These are phyloP conservation scores for Aphanoascus verrucosus DNA, from an alignment of 2,329 filamentous ascomycete genomes.

Conservation along the genomic window DNA sequence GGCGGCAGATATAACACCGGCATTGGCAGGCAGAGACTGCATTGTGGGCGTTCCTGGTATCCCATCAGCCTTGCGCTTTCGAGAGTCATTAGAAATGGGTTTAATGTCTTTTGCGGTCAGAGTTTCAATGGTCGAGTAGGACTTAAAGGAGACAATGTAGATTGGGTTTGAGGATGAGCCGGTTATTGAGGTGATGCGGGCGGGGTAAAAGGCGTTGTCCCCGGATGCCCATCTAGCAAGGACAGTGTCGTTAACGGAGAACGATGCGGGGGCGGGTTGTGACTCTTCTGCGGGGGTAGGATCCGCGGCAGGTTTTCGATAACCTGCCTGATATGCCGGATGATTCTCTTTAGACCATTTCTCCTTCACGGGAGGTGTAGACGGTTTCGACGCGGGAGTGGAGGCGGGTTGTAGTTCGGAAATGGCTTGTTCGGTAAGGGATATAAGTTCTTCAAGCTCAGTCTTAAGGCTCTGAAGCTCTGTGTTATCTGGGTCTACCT, in stretches of 20 bases:
- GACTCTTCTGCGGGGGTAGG: conserved; percentile 41
- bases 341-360: conserved; percentile 77
- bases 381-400: conserved; percentile 37
- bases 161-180: conserved; percentile 84
- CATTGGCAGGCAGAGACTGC: conserved; percentile 32
- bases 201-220: conserved; percentile 83
- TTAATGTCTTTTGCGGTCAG: conserved; percentile 73
- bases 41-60: conserved; percentile 43
- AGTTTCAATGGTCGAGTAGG: conserved; percentile 70
- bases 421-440: conserved; percentile 66
- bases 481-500: conserved; percentile 67
- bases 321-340: conserved; percentile 58
- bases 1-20: conserved; percentile 54
- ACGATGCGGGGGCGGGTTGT: conserved; percentile 45
- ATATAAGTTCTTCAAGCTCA: conserved; percentile 74
- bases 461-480: conserved; percentile 66
- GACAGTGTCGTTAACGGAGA: conserved; percentile 80
- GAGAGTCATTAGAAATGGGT: conserved; percentile 59
- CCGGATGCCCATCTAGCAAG: conserved; percentile 84
- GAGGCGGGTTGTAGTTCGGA: conserved; percentile 61
- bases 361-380: conserved; percentile 48
- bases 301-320: conserved; percentile 37
- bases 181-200: conserved; percentile 85
- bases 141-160: conserved; percentile 91
- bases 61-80: conserved; percentile 76